Percentiles rank a stretch among this genome's conserved stretches.
These are phyloP conservation scores for Mesostigma viride DNA, from an alignment of 139 green algal genomes.

Conservation along the genomic window DNA sequence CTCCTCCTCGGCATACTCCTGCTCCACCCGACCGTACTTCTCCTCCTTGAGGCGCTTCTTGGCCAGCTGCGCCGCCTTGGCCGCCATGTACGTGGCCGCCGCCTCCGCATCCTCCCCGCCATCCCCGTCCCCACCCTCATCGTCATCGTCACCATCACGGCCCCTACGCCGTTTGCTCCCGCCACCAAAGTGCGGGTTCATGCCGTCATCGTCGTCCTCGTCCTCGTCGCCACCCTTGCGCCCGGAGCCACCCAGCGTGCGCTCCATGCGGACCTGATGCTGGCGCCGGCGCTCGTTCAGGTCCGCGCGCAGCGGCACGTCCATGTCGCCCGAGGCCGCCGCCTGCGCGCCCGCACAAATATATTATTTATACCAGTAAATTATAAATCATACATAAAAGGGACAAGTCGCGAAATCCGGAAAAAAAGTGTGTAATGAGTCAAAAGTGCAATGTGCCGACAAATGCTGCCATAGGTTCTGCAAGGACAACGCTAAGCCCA, in stretches of 20 bases:
- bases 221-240: slow-evolving; percentile 28
- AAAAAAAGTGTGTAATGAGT: no score
- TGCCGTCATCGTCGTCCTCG: slow-evolving; percentile 20
- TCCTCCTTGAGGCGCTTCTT: slow-evolving; percentile 18
- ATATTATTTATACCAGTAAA: no score
- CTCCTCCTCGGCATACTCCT: background rate
- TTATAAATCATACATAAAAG: no score
- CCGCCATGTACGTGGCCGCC: slow-evolving; percentile 32
- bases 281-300: slow-evolving; percentile 61
- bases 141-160: background rate
- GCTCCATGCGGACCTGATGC: slow-evolving; percentile 13
- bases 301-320: slow-evolving; percentile 44
- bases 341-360: no score
- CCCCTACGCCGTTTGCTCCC: no score
- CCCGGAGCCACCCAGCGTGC: background rate
- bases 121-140: slow-evolving; percentile 16
- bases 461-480: no score
- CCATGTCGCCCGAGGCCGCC: slow-evolving; percentile 59
- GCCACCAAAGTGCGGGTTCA: no score
- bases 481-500: no score
- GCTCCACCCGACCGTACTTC: slow-evolving; percentile 12
- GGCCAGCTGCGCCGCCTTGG: slow-evolving; percentile 27
- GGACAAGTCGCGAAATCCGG: no score
- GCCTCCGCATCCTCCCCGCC: background rate
- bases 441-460: no score